Percentiles rank a stretch among this genome's conserved stretches.
These are phyloP conservation scores for Cystobasidium pallidum DNA, from an alignment of 1,284 basidiomycete species.

Conservation along the genomic window DNA sequence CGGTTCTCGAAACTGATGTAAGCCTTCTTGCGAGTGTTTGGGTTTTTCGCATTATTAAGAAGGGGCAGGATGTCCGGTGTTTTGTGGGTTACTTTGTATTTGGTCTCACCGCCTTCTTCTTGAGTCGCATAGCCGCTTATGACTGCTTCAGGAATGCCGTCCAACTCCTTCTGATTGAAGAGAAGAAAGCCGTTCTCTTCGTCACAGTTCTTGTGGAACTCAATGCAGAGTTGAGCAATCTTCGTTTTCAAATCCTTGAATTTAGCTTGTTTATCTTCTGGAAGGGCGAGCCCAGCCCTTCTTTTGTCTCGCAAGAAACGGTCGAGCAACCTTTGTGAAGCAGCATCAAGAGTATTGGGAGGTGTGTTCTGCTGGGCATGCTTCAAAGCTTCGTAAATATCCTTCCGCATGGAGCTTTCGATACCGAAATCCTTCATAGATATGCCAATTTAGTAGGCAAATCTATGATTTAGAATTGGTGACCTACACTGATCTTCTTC, in stretches of 20 bases:
- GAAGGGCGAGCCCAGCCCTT: constrained; percentile 72
- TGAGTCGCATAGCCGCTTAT: constrained; percentile 71
- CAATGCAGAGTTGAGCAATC: constrained; percentile 69
- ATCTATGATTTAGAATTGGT: not conserved
- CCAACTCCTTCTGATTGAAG: constrained; percentile 63
- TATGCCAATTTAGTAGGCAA: not conserved
- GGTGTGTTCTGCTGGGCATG: constrained; percentile 70
- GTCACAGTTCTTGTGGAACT: constrained; percentile 81
- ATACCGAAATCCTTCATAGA: constrained; percentile 63
- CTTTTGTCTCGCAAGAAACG: constrained; percentile 76
- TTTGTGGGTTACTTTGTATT: constrained; percentile 64
- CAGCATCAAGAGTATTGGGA: constrained; percentile 61
- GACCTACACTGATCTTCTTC: constrained; percentile 62
- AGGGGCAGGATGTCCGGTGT: constrained; percentile 76
- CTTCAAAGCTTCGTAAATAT: constrained; percentile 71
- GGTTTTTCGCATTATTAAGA: constrained; percentile 59
- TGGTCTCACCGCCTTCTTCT: constrained; percentile 44
- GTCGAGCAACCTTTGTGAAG: constrained; percentile 69
- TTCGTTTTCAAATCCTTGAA: constrained; percentile 63
- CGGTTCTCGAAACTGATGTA: constrained; percentile 70
- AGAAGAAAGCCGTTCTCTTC: constrained; percentile 65
- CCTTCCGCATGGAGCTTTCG: constrained; percentile 72
- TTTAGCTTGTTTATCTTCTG: constrained; percentile 65
- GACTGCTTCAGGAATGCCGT: constrained; percentile 75
- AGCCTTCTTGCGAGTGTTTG: constrained; percentile 68